Conservation (phyloP, 2,329 filamentous ascomycete species). For the Nigrospora osmanthi region DNA sequence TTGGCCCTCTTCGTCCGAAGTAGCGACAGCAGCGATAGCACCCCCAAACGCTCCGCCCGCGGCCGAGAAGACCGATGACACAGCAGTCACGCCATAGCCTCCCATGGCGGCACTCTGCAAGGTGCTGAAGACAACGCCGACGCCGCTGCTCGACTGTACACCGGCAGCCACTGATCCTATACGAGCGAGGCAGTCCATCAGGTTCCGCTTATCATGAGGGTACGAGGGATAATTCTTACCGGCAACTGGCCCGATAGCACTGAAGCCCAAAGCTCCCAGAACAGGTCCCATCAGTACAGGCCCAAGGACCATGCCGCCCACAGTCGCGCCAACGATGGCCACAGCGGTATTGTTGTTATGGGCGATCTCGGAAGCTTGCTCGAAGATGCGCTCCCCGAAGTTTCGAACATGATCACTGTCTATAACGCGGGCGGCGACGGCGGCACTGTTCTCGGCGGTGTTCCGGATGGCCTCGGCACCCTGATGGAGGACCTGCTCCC, state of each 20-base stretch:
- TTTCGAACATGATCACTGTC: too few relatives aligned
- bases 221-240: background rate
- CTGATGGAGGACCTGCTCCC: too few relatives aligned
- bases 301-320: too few relatives aligned
- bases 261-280: background rate
- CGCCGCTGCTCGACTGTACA: background rate
- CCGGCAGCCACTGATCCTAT: background rate
- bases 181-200: background rate
- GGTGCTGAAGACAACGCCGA: background rate
- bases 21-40: background rate
- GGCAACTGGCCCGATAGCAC: background rate
- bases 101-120: constrained; percentile 1
- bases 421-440: too few relatives aligned
- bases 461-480: too few relatives aligned
- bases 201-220: too few relatives aligned
- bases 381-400: too few relatives aligned
- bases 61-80: background rate
- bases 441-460: too few relatives aligned
- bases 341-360: too few relatives aligned
- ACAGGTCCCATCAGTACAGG: background rate
- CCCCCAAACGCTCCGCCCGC: background rate
- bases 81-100: background rate
- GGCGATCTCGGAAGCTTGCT: too few relatives aligned
- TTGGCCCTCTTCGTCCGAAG: background rate
- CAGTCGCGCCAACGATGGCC: too few relatives aligned